phyloP scores from a whole-genome alignment of 768 basidiomycete genomes.

The Russula griseocarnosa region DNA sequence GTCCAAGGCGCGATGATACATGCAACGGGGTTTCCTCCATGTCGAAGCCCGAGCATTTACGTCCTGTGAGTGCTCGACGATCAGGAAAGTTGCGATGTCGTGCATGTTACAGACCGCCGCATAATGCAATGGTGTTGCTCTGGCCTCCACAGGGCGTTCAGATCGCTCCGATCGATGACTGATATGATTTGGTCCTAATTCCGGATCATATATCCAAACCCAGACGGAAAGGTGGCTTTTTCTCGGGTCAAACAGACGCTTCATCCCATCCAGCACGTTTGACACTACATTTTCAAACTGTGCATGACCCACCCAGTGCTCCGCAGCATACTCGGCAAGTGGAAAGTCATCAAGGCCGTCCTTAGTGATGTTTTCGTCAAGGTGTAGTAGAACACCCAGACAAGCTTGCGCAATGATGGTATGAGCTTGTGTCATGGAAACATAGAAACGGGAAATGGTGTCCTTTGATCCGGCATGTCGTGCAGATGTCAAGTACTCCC shows the following conservation, averaged over 20 bases:
- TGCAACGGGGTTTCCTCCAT: not conserved
- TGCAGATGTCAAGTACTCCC: slow-evolving; percentile 9
- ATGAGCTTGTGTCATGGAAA: slow-evolving; percentile 1
- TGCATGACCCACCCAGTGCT: slow-evolving; percentile 2
- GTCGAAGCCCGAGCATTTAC: not conserved
- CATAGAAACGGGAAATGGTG: not conserved
- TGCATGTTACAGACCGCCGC: not conserved
- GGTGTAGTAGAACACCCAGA: not conserved
- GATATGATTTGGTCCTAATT: too few species aligned
- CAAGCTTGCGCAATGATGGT: not conserved
- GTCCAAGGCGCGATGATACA: not conserved
- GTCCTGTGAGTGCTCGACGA: not conserved
- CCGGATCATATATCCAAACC: slow-evolving; percentile 4
- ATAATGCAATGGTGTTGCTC: slow-evolving; percentile 3
- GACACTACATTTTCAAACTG: not conserved
- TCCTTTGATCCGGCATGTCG: not conserved
- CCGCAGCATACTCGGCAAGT: slow-evolving; percentile 4
- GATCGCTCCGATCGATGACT: too few species aligned
- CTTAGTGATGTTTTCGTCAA: not conserved
- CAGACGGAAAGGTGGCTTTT: not conserved
- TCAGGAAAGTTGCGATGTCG: not conserved
- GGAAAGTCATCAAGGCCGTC: not conserved
- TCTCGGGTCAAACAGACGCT: not conserved
- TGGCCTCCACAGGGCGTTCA: not conserved
- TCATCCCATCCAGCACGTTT: not conserved